Evolutionary conservation across 495 filamentous ascomycete genomes (phyloP).

Genomic region (Articulospora tetracladia): DNA sequence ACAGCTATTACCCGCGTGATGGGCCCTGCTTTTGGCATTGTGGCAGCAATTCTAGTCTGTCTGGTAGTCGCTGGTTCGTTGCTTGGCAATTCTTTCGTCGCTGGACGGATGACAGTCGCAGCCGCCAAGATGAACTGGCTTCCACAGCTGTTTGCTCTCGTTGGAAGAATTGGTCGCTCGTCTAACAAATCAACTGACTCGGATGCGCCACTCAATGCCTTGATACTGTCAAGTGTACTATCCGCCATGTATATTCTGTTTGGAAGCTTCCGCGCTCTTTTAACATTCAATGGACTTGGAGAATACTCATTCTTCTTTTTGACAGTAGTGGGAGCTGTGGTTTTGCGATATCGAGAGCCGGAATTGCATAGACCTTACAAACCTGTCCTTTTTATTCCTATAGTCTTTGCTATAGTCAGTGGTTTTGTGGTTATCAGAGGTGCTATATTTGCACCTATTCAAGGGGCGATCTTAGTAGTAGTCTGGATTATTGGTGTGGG

Average conservation of each 20-base stretch:
- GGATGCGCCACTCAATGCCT: conserved; percentile 47
- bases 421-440: conserved; percentile 51
- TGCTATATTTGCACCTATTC: conserved; percentile 46
- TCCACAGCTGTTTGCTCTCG: conserved; percentile 33
- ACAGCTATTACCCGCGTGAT: conserved; percentile 49
- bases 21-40: conserved; percentile 41
- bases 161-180: conserved; percentile 1
- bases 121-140: conserved; percentile 50
- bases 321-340: conserved; percentile 46
- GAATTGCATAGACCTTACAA: conserved; percentile 42
- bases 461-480: conserved; percentile 39
- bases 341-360: conserved; percentile 47
- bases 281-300: conserved; percentile 53
- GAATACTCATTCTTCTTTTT: conserved; percentile 58
- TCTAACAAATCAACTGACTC: conserved; percentile 18
- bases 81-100: conserved; percentile 53
- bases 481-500: conserved; percentile 42
- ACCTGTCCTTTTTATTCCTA: conserved; percentile 40
- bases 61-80: conserved; percentile 50
- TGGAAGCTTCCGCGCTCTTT: conserved; percentile 50
- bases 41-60: conserved; percentile 46
- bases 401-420: conserved; percentile 45
- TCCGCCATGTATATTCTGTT: conserved; percentile 50
- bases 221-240: conserved; percentile 43
- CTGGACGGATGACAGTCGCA: conserved; percentile 52